Percentiles rank a stretch among this genome's conserved stretches.
phyloP scores from a whole-genome alignment of 1,139 yeast genomes.

The Yamadazyma atmosphaerica region DNA sequence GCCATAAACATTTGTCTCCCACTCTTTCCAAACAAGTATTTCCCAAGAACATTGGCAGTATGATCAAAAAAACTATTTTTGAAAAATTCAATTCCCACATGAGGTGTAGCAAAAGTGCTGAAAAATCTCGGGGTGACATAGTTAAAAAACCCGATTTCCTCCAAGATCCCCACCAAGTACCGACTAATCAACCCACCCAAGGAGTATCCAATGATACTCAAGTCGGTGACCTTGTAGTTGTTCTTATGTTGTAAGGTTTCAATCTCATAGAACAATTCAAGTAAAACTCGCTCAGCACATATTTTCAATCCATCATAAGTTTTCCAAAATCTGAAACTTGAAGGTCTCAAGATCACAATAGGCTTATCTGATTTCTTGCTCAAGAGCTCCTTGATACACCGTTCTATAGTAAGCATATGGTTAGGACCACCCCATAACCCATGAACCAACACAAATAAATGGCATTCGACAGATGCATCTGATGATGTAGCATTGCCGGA shows the following conservation, averaged over 20 bases:
- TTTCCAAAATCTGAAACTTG: conserved; percentile 69
- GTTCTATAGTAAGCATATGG: conserved; percentile 65
- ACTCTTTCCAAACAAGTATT: conserved; percentile 63
- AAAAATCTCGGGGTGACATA: conserved; percentile 62
- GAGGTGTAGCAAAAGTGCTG: conserved; percentile 91
- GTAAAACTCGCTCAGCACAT: conserved; percentile 67
- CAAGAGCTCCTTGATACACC: conserved; percentile 46
- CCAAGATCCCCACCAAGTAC: conserved; percentile 69
- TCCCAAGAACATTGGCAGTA: conserved; percentile 59
- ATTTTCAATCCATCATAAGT: conserved; percentile 83
- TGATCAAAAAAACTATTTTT: conserved; percentile 40
- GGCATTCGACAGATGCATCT: conserved; percentile 26
- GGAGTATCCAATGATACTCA: conserved; percentile 47
- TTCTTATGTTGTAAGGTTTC: conserved; percentile 46
- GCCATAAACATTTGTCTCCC: conserved; percentile 72
- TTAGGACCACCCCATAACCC: conserved; percentile 88
- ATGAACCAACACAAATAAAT: conserved; percentile 77
- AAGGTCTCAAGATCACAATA: conserved; percentile 61
- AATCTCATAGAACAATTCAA: conserved; percentile 61
- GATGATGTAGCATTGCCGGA: neutral
- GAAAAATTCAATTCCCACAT: conserved; percentile 67
- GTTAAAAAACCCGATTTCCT: conserved; percentile 55
- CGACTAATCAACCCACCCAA: conserved; percentile 50
- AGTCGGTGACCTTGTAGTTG: conserved; percentile 34
- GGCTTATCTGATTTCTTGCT: conserved; percentile 35